These are phyloP conservation scores for Wickerhamomyces sp. DNA, from an alignment of 1,139 yeast species.

Conservation along the genomic window DNA sequence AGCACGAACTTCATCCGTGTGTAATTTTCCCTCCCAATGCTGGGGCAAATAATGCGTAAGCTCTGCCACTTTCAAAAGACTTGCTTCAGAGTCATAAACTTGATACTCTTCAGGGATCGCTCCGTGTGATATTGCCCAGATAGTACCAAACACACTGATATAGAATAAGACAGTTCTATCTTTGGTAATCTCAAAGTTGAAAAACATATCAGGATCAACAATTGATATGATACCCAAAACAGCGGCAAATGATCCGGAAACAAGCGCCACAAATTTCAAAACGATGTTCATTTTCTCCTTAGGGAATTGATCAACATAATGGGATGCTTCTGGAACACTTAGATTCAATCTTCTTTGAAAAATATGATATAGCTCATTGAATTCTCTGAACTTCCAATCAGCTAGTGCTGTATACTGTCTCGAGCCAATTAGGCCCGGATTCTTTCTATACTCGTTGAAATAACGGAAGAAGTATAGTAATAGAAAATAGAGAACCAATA, in stretches of 20 bases:
- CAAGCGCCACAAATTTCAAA: slow-evolving; percentile 63
- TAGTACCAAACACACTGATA: slow-evolving; percentile 78
- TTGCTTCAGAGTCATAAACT: slow-evolving; percentile 87
- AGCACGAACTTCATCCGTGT: slow-evolving; percentile 74
- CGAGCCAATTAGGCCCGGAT: slow-evolving; percentile 80
- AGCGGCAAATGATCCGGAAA: slow-evolving; percentile 87
- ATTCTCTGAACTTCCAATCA: slow-evolving; percentile 92
- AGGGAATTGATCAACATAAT: slow-evolving; percentile 89
- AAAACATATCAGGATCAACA: slow-evolving; percentile 87
- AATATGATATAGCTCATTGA: slow-evolving; percentile 86
- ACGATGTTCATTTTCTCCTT: slow-evolving; percentile 67
- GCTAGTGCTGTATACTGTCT: slow-evolving; percentile 93
- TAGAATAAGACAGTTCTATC: slow-evolving; percentile 82
- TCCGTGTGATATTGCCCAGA: slow-evolving; percentile 68
- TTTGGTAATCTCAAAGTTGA: slow-evolving; percentile 82
- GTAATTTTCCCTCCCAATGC: slow-evolving; percentile 80
- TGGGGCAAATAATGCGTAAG: slow-evolving; percentile 88
- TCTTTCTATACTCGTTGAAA: slow-evolving; percentile 86
- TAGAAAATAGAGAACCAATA: slow-evolving; percentile 76
- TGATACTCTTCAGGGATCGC: slow-evolving; percentile 56
- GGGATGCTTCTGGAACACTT: slow-evolving; percentile 74
- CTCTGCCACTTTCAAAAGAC: slow-evolving; percentile 70
- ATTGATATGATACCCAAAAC: slow-evolving; percentile 78
- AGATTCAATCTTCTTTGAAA: slow-evolving; percentile 73
- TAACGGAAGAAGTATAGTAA: slow-evolving; percentile 82